Base-by-base conservation (phyloP, 2,329 filamentous ascomycete genomes). In the Drechslerella stenobrocha region DNA sequence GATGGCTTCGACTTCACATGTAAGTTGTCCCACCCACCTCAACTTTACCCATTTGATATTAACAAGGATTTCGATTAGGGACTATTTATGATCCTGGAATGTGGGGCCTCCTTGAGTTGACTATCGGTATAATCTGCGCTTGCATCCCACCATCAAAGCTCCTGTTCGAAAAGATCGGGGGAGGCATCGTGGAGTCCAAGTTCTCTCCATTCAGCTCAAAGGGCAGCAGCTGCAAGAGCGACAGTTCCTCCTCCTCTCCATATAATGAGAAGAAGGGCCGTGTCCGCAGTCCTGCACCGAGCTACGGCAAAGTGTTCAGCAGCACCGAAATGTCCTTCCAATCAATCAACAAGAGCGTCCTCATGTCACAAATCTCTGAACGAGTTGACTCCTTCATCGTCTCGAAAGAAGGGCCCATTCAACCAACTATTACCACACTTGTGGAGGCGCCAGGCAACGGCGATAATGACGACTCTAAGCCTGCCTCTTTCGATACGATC, bases 1-100 rank as follows among this genome's bases (percentile, higher is more conserved):
- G 56, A 69, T 45, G 63, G 63, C 9, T 69, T 51, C 35, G 63
- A 69, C 37, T 61, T 69, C 22, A 69, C 63, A 20, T 69, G 63
- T 48, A 48, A 48, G 45, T 48, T 20, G n/a, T 48, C 24, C 20
- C 24, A 7, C 7, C 23, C 23, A 8, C 15, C 4, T n/a, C 9
- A 15, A 3, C 24, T n/a, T n/a, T 9, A 26, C 18, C 5, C 24
- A 18, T 35, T n/a, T 13, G 8, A 20, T 20, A 13, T 18, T 34
- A 7, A 32, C 26, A 5, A 13, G 3, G n/a, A 34, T 51, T 7
- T n/a, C 2, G 18, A 24, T 6, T 13, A 30, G 23, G 28, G 63
- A 55, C 52, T 2, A 69, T 69, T 50, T 69, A 60, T 22, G 63
- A 69, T 8, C 63, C 63, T 23, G 63, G 63, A 4, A 69, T 69